Percentiles rank a stretch among this genome's conserved stretches.
Evolutionary conservation across 2,329 filamentous ascomycete genomes (phyloP).

Genomic region (Sordariomycetes sp.): DNA sequence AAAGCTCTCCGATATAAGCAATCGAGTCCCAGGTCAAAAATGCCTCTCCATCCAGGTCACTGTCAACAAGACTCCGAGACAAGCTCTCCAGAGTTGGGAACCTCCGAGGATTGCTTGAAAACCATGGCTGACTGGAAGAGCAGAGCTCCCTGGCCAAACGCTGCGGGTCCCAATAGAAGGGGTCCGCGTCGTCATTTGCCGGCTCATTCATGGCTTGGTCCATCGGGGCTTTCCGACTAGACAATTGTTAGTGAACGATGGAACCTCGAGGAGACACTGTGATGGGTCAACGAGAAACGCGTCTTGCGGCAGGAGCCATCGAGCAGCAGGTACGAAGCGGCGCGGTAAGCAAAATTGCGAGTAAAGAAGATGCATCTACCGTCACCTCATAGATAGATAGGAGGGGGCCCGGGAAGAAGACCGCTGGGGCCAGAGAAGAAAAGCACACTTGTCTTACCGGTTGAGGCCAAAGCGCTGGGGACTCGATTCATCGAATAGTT

Average conservation of each 20-base stretch:
- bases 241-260: neutral
- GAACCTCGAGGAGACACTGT: neutral
- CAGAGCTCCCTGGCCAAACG: constrained; percentile 59
- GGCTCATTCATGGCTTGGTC: neutral
- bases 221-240: neutral
- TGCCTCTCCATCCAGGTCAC: constrained; percentile 55
- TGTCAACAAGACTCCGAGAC: constrained; percentile 42
- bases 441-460: neutral
- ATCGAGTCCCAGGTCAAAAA: constrained; percentile 48
- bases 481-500: neutral
- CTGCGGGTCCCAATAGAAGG: constrained; percentile 63
- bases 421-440: neutral
- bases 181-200: constrained; percentile 37
- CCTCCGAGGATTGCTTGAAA: constrained; percentile 28
- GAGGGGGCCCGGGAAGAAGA: neutral
- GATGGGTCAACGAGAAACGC: neutral
- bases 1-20: constrained; percentile 36
- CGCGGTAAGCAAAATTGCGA: no score
- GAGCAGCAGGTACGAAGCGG: no score
- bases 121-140: constrained; percentile 37
- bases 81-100: constrained; percentile 23
- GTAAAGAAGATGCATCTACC: no score
- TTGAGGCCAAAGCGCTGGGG: neutral
- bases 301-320: neutral
- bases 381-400: no score